phyloP scores from a whole-genome alignment of 371 early-diverging fungal genomes.

The Circinella umbellata region DNA sequence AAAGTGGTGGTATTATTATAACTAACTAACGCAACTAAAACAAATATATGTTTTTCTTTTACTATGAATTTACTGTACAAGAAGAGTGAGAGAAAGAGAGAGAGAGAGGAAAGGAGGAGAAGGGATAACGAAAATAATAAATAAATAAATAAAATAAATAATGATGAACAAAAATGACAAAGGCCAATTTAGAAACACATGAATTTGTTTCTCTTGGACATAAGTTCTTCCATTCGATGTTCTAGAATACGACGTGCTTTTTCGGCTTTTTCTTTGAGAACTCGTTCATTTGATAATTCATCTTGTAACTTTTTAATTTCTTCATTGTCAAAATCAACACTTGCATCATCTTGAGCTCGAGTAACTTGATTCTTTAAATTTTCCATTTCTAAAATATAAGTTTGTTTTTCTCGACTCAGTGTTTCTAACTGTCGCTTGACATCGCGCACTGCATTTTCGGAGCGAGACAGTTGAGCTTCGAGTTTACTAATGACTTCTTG shows the following conservation, averaged over 20 bases:
- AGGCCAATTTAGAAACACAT: constrained; percentile 47
- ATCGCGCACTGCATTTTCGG: constrained; percentile 45
- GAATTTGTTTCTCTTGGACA: constrained; percentile 58
- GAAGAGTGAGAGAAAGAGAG: neutral
- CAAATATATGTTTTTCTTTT: neutral
- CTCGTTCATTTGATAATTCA: constrained; percentile 36
- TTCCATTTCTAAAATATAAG: constrained; percentile 42
- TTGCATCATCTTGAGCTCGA: constrained; percentile 16
- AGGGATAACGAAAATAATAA: neutral
- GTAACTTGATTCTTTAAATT: constrained; percentile 42
- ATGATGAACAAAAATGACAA: neutral
- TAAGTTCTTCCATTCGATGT: constrained; percentile 52
- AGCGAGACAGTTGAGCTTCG: constrained; percentile 42
- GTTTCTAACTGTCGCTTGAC: constrained; percentile 46
- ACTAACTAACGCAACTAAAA: neutral
- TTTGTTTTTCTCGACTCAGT: constrained; percentile 45
- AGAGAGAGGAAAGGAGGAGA: neutral
- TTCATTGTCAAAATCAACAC: neutral
- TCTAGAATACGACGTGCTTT: constrained; percentile 52
- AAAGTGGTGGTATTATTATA: neutral
- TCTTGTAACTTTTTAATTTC: constrained; percentile 35
- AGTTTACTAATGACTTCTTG: constrained; percentile 52
- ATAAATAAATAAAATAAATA: neutral
- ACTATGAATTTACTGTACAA: neutral
- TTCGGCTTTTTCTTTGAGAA: constrained; percentile 55